A percentile compares a stretch with the other conserved stretches of the same genome.
Conservation (phyloP, 208 protist species). For the Trypanosoma grayi region DNA sequence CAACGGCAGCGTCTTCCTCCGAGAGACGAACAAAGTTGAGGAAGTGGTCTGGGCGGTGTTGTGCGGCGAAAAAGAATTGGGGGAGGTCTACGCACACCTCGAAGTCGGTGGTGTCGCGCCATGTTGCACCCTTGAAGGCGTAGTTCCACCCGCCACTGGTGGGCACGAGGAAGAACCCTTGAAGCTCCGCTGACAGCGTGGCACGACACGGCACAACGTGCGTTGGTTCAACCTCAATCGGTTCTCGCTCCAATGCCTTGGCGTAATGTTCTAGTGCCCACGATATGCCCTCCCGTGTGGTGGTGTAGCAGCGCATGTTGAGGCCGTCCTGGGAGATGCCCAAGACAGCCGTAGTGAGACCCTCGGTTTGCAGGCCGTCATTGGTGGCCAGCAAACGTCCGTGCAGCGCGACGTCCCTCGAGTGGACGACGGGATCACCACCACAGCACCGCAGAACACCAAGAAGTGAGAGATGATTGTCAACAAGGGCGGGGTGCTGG, state of each 20-base stretch:
- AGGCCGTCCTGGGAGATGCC: conserved; percentile 70
- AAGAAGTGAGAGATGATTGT: conserved; percentile 75
- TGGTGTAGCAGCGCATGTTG: conserved; percentile 71
- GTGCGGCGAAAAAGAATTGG: conserved; percentile 60
- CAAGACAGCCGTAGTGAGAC: conserved; percentile 39
- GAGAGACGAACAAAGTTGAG: conserved; percentile 77
- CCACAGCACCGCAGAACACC: conserved; percentile 75
- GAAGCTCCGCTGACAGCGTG: conserved; percentile 53
- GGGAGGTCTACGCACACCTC: conserved; percentile 73
- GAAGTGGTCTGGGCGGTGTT: conserved; percentile 85
- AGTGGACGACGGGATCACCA: conserved; percentile 58
- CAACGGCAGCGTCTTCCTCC: conserved; percentile 36
- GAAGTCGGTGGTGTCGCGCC: conserved; percentile 74
- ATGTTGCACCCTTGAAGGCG: conserved; percentile 77
- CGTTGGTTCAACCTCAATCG: conserved; percentile 44
- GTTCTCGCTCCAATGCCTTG: conserved; percentile 47
- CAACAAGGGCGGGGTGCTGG: conserved; percentile 47
- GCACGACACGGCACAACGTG: conserved; percentile 60
- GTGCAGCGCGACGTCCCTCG: conserved; percentile 81
- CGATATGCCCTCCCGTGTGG: conserved; percentile 73
- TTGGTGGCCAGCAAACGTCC: conserved; percentile 69
- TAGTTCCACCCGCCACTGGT: conserved; percentile 80
- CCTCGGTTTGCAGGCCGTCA: conserved; percentile 54
- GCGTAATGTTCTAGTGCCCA: conserved; percentile 65
- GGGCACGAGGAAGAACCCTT: conserved; percentile 83